Conservation (phyloP, 1,284 basidiomycete genomes). For the Trichosporon ovoides region DNA sequence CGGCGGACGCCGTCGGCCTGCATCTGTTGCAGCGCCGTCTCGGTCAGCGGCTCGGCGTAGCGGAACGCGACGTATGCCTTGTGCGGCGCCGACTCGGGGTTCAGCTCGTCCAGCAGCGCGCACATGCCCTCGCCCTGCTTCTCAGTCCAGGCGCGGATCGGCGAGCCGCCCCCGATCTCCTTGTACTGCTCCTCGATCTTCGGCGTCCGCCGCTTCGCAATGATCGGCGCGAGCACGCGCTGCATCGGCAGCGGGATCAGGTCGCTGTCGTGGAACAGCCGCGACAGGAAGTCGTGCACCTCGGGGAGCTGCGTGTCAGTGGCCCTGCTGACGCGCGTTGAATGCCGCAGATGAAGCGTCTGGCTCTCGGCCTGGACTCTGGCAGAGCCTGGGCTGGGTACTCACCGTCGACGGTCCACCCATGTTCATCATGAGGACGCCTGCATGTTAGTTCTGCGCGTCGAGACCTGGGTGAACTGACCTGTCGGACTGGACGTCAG, state of each 20-base stretch:
- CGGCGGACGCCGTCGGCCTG: slow-evolving; percentile 83
- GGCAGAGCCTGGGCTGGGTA: slow-evolving; percentile 10
- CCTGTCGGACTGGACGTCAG: slow-evolving; percentile 3
- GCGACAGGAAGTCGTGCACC: slow-evolving; percentile 84
- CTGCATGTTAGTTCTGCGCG: slow-evolving; percentile 48
- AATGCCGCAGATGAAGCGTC: too few species aligned
- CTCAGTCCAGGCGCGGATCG: slow-evolving; percentile 88
- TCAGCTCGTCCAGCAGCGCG: slow-evolving; percentile 82
- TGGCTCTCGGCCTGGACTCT: too few species aligned
- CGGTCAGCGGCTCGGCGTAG: slow-evolving; percentile 84
- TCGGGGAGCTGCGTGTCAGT: slow-evolving; percentile 79
- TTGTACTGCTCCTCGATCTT: slow-evolving; percentile 91
- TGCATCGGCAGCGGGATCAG: slow-evolving; percentile 96
- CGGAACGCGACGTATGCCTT: slow-evolving; percentile 94
- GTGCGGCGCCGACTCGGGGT: slow-evolving; percentile 88
- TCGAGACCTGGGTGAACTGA: not conserved
- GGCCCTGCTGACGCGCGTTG: too few species aligned
- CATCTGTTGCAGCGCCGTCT: slow-evolving; percentile 77
- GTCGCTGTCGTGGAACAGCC: slow-evolving; percentile 90
- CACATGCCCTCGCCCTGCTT: slow-evolving; percentile 88
- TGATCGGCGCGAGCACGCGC: slow-evolving; percentile 74
- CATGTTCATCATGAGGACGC: slow-evolving; percentile 97
- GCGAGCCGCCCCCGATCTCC: slow-evolving; percentile 94
- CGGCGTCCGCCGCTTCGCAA: slow-evolving; percentile 87
- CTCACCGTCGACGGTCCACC: slow-evolving; percentile 87